Percentiles rank a stretch among this genome's conserved stretches.
Conservation (phyloP, 2,329 filamentous ascomycete genomes). For the Microcyclosporella mali region DNA sequence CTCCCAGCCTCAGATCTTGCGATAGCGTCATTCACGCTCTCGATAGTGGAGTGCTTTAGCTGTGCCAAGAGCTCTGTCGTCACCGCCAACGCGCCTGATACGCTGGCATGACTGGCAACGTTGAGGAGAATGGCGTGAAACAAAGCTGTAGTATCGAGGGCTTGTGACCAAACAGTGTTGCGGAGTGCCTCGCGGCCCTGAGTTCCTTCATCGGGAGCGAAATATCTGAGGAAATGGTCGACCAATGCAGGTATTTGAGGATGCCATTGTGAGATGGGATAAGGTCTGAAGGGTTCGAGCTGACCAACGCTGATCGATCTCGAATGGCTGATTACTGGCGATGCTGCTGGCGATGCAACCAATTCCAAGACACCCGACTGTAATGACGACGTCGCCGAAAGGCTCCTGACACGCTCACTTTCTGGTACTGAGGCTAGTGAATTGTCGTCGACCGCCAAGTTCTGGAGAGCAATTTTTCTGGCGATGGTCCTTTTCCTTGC, state of each 20-base stretch:
- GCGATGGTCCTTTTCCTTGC: slow-evolving; percentile 19
- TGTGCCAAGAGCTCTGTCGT: slow-evolving; percentile 12
- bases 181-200: slow-evolving; percentile 14
- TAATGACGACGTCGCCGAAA: slow-evolving; percentile 10
- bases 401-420: slow-evolving; percentile 8
- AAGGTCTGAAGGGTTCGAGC: slow-evolving; percentile 10
- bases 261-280: slow-evolving; percentile 15
- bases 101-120: slow-evolving; percentile 16
- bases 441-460: too few species aligned
- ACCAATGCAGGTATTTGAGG: slow-evolving; percentile 13
- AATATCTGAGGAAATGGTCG: slow-evolving; percentile 14
- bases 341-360: neutral
- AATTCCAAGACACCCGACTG: slow-evolving; percentile 4
- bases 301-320: slow-evolving; percentile 8
- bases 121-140: slow-evolving; percentile 17
- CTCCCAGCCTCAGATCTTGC: slow-evolving; percentile 5
- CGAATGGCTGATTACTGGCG: slow-evolving; percentile 3
- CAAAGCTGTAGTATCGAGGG: slow-evolving; percentile 11
- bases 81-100: slow-evolving; percentile 11
- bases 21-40: slow-evolving; percentile 15
- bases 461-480: slow-evolving; percentile 7
- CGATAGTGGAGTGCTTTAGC: slow-evolving; percentile 15
- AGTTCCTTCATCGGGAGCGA: slow-evolving; percentile 8
- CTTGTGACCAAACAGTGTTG: slow-evolving; percentile 15
- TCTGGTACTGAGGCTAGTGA: slow-evolving; percentile 4